phyloP scores from a whole-genome alignment of 257 asterid species.

The Fraxinus pennsylvanica region DNA sequence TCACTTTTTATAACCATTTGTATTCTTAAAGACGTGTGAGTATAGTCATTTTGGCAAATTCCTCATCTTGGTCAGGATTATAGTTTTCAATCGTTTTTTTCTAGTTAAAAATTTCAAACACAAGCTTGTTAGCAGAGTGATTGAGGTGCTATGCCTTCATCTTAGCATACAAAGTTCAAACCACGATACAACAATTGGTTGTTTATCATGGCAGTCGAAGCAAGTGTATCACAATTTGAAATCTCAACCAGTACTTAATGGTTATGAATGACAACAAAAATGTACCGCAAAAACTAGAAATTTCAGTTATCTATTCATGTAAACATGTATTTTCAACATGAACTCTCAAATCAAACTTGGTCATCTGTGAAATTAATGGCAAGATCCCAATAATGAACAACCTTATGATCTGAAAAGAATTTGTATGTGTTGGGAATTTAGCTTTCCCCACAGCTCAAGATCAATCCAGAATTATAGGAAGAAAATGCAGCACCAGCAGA shows the following conservation, averaged over 20 bases:
- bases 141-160: too few relatives aligned
- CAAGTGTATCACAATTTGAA: not conserved
- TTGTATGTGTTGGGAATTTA: conserved; percentile 39
- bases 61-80: too few relatives aligned
- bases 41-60: too few relatives aligned
- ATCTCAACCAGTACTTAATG: not conserved
- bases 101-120: too few relatives aligned
- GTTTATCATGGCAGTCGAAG: not conserved
- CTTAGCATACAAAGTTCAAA: too few relatives aligned
- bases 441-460: too few relatives aligned
- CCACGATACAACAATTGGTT: not conserved
- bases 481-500: too few relatives aligned
- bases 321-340: not conserved
- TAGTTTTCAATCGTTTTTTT: too few relatives aligned
- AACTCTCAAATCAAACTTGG: conserved; percentile 17
- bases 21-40: too few relatives aligned
- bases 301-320: not conserved
- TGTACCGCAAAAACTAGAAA: not conserved
- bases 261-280: not conserved
- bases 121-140: too few relatives aligned
- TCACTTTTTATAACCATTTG: too few relatives aligned
- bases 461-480: too few relatives aligned
- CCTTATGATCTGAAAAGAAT: conserved; percentile 71
- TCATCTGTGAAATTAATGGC: conserved; percentile 77
- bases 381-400: conserved; percentile 85